Evolutionary conservation across 805 yeast genomes (phyloP), one percentile per base, ranked within the genome.

Genomic region (Metschnikowia gelsemii): DNA sequence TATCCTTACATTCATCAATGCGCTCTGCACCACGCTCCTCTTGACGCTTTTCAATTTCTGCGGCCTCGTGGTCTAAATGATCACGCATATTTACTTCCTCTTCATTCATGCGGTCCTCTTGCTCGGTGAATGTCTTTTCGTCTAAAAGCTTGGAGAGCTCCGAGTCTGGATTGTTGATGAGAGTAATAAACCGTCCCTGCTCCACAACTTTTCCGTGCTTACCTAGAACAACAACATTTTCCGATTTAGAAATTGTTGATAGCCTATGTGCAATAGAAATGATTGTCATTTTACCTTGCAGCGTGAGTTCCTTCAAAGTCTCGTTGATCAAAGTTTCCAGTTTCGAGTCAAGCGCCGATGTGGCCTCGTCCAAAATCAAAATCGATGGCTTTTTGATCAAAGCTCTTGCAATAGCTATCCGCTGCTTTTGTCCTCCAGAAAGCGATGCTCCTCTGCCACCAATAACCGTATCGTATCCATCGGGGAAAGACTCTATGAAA

Each of bases 361-460:
- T 79, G 5, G 85, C 85, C 54, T 83, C 90, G 52, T 83, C 90
- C 41, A 83, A 64, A 4, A 83, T 72, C 50, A 83, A 63, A 16
- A 84, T 70, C 33, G 75, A 68, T 6, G 90, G 90, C 43, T 77
- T 72, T 46, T 84, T 80, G 42, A 83, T 77, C 46, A 84, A 64
- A 1, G 87, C 87, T 47, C 90, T 66, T 0, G 90, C 90, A 61
- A 84, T 80, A 6, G 89, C 89, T 30, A 84, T 68, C 51, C 88
- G 73, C 63, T 84, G 90, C 57, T 83, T 82, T 59, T 84, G 90
- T 9, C 90, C 90, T 27, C 89, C 90, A 4, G 86, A 79, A 17
- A 84, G 58, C 20, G 78, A 63, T 1, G 80, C 72, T 0, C 84
- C 84, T 34, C 79, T 65, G 7, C 76, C 60, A 1, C 84, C 84